A percentile compares a stretch with the other conserved stretches of the same genome.
phyloP scores from a whole-genome alignment of 495 filamentous ascomycete species.

The Penicillium atrosanguineum region DNA sequence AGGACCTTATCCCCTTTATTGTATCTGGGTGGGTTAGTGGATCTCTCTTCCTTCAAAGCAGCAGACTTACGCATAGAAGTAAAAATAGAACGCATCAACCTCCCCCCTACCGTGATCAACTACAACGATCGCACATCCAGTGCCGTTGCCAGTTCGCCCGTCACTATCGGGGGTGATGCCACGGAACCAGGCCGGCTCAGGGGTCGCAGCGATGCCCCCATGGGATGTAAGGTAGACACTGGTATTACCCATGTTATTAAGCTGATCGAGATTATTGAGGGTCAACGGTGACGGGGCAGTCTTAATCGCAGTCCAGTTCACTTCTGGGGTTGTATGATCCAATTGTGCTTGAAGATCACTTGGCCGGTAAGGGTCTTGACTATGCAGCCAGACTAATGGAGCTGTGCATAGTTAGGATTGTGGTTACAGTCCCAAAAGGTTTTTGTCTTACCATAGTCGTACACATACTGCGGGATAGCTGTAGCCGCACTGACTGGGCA shows the following conservation, averaged over 20 bases:
- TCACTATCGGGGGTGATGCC: constrained; percentile 46
- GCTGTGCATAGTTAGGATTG: constrained; percentile 23
- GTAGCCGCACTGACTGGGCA: neutral
- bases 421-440: neutral
- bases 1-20: constrained; percentile 52
- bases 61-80: constrained; percentile 58
- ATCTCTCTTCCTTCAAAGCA: neutral
- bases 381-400: constrained; percentile 55
- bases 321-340: constrained; percentile 50
- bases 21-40: constrained; percentile 26
- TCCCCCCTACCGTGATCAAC: constrained; percentile 52
- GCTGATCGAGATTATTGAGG: constrained; percentile 53
- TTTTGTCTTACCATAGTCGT: constrained; percentile 22
- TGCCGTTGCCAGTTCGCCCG: constrained; percentile 46
- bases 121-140: constrained; percentile 52
- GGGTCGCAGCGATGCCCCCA: constrained; percentile 51
- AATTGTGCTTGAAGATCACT: constrained; percentile 58
- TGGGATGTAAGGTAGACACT: constrained; percentile 59
- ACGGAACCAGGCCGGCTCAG: constrained; percentile 52
- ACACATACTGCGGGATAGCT: constrained; percentile 27
- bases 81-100: constrained; percentile 68
- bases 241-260: constrained; percentile 47
- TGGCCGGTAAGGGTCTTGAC: constrained; percentile 55
- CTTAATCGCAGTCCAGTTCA: constrained; percentile 48
- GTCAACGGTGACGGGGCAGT: constrained; percentile 46